These are phyloP conservation scores for Myochromella boudieri DNA, from an alignment of 768 basidiomycete genomes.

Conservation along the genomic window DNA sequence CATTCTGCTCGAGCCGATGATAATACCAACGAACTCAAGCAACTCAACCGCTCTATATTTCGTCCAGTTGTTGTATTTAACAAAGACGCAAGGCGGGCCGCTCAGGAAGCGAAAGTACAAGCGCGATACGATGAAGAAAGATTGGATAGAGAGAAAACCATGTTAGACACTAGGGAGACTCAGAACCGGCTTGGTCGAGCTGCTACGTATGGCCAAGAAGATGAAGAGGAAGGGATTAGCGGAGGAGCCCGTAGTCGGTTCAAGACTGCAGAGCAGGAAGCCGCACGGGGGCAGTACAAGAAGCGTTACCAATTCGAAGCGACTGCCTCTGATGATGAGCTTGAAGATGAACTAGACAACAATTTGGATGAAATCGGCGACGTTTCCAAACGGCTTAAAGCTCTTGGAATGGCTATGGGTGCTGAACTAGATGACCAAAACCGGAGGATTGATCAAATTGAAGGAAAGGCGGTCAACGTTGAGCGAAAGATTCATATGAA, in stretches of 20 bases:
- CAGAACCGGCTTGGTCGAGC: conserved; percentile 84
- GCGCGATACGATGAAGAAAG: conserved; percentile 87
- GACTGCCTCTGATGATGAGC: conserved; percentile 86
- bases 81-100: conserved; percentile 89
- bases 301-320: conserved; percentile 91
- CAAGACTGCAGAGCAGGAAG: conserved; percentile 50
- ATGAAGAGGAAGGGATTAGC: conserved; percentile 43
- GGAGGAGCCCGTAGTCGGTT: conserved; percentile 38
- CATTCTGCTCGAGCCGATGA: conserved; percentile 86
- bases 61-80: conserved; percentile 89
- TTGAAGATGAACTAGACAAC: conserved; percentile 91
- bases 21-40: conserved; percentile 88
- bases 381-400: conserved; percentile 74
- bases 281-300: conserved; percentile 64
- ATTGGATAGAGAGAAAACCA: conserved; percentile 76
- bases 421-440: conserved; percentile 90
- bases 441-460: conserved; percentile 69
- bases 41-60: conserved; percentile 94
- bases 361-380: conserved; percentile 86
- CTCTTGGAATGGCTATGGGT: conserved; percentile 81
- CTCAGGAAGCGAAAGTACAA: conserved; percentile 81
- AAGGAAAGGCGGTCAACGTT: conserved; percentile 72
- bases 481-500: conserved; percentile 78
- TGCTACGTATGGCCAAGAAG: conserved; percentile 55
- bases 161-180: conserved; percentile 83